Percentiles rank a stretch among this genome's conserved stretches.
phyloP scores from a whole-genome alignment of 2,329 filamentous ascomycete species.

The Leptographium procerum region DNA sequence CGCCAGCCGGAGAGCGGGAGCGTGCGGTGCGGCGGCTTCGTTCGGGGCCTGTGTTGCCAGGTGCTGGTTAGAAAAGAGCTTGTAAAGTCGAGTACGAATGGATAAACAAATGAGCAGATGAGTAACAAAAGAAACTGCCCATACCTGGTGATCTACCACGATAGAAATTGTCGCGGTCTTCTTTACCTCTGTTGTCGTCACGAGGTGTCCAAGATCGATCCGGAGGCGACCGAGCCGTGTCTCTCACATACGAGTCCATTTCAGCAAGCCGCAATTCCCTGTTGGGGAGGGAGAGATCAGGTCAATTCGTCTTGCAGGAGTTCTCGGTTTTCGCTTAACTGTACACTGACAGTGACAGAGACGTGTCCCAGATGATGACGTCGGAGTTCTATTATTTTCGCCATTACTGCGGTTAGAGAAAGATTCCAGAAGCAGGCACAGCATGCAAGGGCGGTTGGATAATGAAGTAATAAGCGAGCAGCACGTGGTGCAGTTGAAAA shows the following conservation, averaged over 20 bases:
- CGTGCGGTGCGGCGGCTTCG: constrained; percentile 46
- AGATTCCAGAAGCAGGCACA: neutral
- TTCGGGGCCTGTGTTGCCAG: constrained; percentile 35
- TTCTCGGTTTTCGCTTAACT: neutral
- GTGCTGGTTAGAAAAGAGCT: neutral
- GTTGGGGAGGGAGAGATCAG: neutral
- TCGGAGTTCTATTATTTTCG: neutral
- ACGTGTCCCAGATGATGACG: no score
- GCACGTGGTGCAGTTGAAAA: neutral
- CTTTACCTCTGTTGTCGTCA: constrained; percentile 39
- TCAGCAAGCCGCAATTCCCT: neutral
- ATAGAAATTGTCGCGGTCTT: constrained; percentile 50
- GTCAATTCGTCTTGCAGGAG: neutral
- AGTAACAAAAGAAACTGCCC: constrained; percentile 16
- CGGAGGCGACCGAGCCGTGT: constrained; percentile 40
- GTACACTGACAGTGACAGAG: neutral
- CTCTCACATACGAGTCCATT: constrained; percentile 49
- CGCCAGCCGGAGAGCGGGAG: constrained; percentile 58
- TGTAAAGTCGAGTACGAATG: constrained; percentile 2
- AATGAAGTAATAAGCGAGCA: neutral
- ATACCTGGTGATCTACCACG: constrained; percentile 60
- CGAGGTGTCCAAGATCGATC: constrained; percentile 41
- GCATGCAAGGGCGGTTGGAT: neutral
- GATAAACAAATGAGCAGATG: no score
- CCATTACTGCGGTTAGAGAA: constrained; percentile 4